A percentile compares a stretch with the other conserved stretches of the same genome.
These are phyloP conservation scores for Leishmania lainsoni DNA, from an alignment of 208 protist genomes.

Conservation along the genomic window DNA sequence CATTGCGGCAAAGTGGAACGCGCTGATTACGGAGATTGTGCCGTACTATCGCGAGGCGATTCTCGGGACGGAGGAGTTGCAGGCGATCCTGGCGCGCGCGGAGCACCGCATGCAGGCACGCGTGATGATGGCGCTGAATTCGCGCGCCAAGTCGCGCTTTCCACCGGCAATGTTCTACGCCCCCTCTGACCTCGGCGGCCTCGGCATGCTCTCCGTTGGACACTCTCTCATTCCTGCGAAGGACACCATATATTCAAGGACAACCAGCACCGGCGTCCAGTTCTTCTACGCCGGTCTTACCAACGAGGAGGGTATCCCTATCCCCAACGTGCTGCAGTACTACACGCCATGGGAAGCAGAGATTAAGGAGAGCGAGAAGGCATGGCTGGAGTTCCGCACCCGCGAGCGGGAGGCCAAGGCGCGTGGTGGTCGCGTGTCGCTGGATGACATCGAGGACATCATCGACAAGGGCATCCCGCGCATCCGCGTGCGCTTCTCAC, in stretches of 20 bases:
- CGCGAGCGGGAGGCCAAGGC: conserved; percentile 98
- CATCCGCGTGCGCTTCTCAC: conserved; percentile 99
- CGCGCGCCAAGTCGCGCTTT: conserved; percentile 99
- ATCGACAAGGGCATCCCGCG: conserved; percentile 99
- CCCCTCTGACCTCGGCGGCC: conserved; percentile 97
- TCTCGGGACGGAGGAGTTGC: conserved; percentile 96
- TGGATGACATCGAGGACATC: conserved; percentile 99
- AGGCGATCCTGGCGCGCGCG: conserved; percentile 99
- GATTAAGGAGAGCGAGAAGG: conserved; percentile 99
- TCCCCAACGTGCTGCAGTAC: conserved; percentile 99
- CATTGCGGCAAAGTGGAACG: conserved; percentile 99
- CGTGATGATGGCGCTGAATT: conserved; percentile 99
- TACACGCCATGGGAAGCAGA: conserved; percentile 99
- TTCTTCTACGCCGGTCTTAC: conserved; percentile 99
- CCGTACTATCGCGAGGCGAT: conserved; percentile 99
- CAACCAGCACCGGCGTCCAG: conserved; percentile 98
- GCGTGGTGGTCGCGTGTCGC: conserved; percentile 96
- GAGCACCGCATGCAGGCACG: conserved; percentile 99
- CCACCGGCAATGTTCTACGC: conserved; percentile 99
- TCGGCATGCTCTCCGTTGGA: conserved; percentile 99
- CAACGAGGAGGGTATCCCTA: conserved; percentile 99
- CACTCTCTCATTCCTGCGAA: conserved; percentile 99
- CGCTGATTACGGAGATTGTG: conserved; percentile 99
- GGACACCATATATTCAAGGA: conserved; percentile 98
- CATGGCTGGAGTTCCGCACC: conserved; percentile 99